A percentile compares a stretch with the other conserved stretches of the same genome.
Conservation (phyloP, 129 eudicot genomes). For the Cynara cardunculus region DNA sequence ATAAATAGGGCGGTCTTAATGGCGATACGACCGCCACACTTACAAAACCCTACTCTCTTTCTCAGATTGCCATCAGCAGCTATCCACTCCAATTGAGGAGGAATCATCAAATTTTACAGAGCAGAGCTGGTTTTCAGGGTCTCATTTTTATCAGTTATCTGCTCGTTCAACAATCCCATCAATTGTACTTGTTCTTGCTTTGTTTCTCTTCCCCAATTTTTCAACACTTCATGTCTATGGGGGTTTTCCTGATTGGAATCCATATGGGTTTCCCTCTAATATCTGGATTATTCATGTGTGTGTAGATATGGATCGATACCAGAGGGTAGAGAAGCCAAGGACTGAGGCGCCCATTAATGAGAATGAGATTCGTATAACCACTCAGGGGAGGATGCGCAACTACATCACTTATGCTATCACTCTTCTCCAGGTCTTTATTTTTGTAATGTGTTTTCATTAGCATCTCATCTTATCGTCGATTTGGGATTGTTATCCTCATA, state of each 20-base stretch:
- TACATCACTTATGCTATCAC: conserved; percentile 67
- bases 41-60: background rate
- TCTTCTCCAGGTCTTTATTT: conserved; percentile 38
- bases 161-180: conserved; percentile 9
- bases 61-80: background rate
- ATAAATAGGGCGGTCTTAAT: conserved; percentile 16
- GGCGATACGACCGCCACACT: conserved; percentile 16
- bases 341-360: conserved; percentile 54
- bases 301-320: conserved; percentile 60
- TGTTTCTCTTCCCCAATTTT: background rate
- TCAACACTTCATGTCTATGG: background rate
- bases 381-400: conserved; percentile 64
- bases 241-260: background rate
- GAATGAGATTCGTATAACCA: conserved; percentile 67
- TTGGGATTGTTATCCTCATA: background rate
- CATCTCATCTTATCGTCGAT: background rate
- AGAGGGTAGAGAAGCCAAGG: conserved; percentile 69
- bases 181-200: background rate
- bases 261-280: background rate
- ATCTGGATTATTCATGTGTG: background rate
- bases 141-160: conserved; percentile 11
- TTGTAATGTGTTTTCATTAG: background rate
- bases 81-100: conserved; percentile 6
- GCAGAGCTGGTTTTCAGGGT: conserved; percentile 15
- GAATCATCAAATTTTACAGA: background rate